Evolutionary conservation across 2,329 filamentous ascomycete genomes (phyloP).

Genomic region (Metarhizium robertsii): DNA sequence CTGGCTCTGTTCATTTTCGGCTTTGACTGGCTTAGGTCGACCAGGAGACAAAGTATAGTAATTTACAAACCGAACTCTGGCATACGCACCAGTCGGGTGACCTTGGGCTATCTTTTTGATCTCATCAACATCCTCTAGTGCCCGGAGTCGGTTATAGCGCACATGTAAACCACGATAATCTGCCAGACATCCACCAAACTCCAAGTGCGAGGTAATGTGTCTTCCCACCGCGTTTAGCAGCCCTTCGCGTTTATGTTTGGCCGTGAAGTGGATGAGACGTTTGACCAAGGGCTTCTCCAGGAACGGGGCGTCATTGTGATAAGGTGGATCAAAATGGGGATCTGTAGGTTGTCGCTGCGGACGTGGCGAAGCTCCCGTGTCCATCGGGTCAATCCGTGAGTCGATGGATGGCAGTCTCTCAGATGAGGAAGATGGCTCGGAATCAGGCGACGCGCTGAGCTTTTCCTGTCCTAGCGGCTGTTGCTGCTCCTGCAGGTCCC

Average conservation of each 20-base stretch:
- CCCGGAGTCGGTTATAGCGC: conserved; percentile 61
- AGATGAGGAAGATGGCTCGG: conserved; percentile 9
- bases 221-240: conserved; percentile 60
- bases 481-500: conserved; percentile 1
- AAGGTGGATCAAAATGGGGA: conserved; percentile 67
- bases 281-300: conserved; percentile 61
- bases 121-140: conserved; percentile 62
- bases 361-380: neutral
- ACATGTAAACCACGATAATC: conserved; percentile 62
- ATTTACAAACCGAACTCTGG: conserved; percentile 70
- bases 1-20: neutral
- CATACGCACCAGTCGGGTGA: conserved; percentile 17
- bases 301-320: conserved; percentile 63
- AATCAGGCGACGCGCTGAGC: neutral
- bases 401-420: conserved; percentile 11
- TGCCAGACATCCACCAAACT: conserved; percentile 73
- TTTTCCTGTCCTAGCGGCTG: neutral
- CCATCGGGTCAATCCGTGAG: conserved; percentile 2
- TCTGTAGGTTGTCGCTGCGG: conserved; percentile 23
- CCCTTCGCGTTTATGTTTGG: conserved; percentile 66
- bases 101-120: conserved; percentile 19
- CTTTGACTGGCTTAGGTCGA: conserved; percentile 40
- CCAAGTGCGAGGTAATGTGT: conserved; percentile 70
- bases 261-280: conserved; percentile 64
- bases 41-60: conserved; percentile 87